Evolutionary conservation across 768 basidiomycete species (phyloP), one percentile per base, ranked within the genome.

Genomic region (Tricholoma bakamatsutake): DNA sequence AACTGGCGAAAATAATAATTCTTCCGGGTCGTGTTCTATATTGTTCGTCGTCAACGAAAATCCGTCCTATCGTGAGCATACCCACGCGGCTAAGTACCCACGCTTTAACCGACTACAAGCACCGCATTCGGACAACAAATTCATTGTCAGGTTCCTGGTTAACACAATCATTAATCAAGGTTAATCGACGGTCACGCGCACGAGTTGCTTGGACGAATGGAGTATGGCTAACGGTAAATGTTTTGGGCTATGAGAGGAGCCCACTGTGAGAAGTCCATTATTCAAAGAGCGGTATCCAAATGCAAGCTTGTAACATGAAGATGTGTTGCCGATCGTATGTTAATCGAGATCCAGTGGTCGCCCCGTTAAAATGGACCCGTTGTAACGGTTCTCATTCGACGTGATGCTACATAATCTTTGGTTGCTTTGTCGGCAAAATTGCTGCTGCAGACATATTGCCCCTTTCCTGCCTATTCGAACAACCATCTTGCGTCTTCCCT

Each of bases 401-500:
- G 46, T 48, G 46, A 56, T 56, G 58, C 54, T 52, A 64, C 55
- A 62, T 59, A 64, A 53, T 58, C 42, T 61, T 35, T 24, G 21
- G 55, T 60, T 59, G 59, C 54, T 57, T 57, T 57, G 60, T 49
- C 57, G 59, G 55, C 57, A 60, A 57, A 45, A 51, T 48, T 57
- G n/a, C 52, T 42, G 60, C 39, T 45, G 43, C 59, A 53, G 58
- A 54, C 59, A 50, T 61, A 37, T 55, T 57, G 53, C 46, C 53
- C 52, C 58, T 54, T 56, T 30, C 55, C 52, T 57, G 54, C 48
- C 45, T 54, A 43, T 53, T 61, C 21, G 9, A 31, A 56, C 59
- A 55, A 60, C 48, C 48, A 47, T 43, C 64, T 65, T 57, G 61
- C 58, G 68, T 69, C 52, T 70, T 66, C 62, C 63, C 56, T 54